Conservation (phyloP, 139 green algal genomes). For the Volvox africanus region DNA sequence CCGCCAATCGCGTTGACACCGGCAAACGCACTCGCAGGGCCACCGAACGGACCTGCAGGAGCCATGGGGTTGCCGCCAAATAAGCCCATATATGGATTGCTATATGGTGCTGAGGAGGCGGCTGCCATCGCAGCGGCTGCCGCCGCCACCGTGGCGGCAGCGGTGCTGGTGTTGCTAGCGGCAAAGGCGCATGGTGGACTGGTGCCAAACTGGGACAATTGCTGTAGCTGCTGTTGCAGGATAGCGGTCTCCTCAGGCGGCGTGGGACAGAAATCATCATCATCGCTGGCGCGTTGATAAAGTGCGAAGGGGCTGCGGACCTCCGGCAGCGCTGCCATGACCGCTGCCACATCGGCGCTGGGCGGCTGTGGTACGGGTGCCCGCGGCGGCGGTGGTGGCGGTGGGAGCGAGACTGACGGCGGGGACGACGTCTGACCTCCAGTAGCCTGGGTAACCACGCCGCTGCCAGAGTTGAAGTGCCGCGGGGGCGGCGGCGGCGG, state of each 20-base stretch:
- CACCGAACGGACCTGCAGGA: neutral
- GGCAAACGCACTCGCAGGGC: neutral
- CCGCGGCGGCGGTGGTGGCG: slow-evolving; percentile 11
- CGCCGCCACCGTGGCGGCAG: neutral
- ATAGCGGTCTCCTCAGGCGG: slow-evolving; percentile 25
- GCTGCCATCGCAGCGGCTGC: slow-evolving; percentile 6
- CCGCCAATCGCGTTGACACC: neutral
- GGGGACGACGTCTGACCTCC: too few species aligned
- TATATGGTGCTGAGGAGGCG: neutral
- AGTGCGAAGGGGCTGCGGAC: slow-evolving; percentile 29
- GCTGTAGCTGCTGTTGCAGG: slow-evolving; percentile 19
- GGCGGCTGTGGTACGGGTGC: slow-evolving; percentile 31
- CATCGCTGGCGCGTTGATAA: neutral
- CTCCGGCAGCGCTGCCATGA: slow-evolving; percentile 28
- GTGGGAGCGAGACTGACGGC: slow-evolving; percentile 1
- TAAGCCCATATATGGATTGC: slow-evolving; percentile 4
- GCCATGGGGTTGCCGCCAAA: neutral
- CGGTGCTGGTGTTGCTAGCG: neutral
- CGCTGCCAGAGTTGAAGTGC: slow-evolving; percentile 21
- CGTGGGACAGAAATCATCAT: slow-evolving; percentile 34
- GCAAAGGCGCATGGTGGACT: neutral
- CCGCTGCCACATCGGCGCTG: slow-evolving; percentile 16
- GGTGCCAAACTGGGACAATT: neutral
- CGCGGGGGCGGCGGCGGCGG: slow-evolving; percentile 30
- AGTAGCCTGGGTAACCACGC: neutral